Base-by-base conservation (phyloP, 2,329 filamentous ascomycete species). In the Amylocarpus encephaloides region DNA sequence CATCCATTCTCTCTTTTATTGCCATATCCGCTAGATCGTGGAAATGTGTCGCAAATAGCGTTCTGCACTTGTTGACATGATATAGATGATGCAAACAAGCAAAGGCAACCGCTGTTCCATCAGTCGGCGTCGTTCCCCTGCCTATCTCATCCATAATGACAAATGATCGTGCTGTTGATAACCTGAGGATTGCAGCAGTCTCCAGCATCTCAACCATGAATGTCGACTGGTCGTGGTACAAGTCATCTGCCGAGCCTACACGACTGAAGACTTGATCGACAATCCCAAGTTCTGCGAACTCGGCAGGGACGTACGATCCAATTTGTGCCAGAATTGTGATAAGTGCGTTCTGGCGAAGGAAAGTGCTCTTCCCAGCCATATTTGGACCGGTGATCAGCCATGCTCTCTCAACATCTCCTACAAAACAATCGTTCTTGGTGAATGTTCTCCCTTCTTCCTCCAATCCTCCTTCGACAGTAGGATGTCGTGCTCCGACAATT, bases 121-220 rank as follows among this genome's bases (percentile, higher is more conserved):
- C 93, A 62, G 92, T 86, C 0, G 92, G 90, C 16, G 93, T 95
- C 0, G 94, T 98, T 7, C 93, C 93, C 43, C 93, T 79, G 0
- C 93, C 93, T 34, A 98, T 88, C 72, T 98, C 93, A 67, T 98
- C 93, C 92, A 98, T 97, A 67, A 98, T 92, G 53, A 93, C 92
- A 62, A 98, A 94, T 0, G 86, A 93, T 19, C 85, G 78, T 1
- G 82, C 71, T 1, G 92, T 97, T 0, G 93, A 92, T 58, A 87
- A 78, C 53, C 85, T 87, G 46, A 98, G 76, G 47, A 98, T 98
- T 22, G 86, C 78, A 1, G 92, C 91, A 16, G 93, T 95, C 70
- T 98, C 93, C 2, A 96, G 78, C 93, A 98, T 98, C 71, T 98
- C 93, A 1, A 97, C 89, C 93, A 98, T 97, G 69, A 98, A 98